Conservation (phyloP, 2,329 filamentous ascomycete species). For the Pseudogymnoascus sp. region DNA sequence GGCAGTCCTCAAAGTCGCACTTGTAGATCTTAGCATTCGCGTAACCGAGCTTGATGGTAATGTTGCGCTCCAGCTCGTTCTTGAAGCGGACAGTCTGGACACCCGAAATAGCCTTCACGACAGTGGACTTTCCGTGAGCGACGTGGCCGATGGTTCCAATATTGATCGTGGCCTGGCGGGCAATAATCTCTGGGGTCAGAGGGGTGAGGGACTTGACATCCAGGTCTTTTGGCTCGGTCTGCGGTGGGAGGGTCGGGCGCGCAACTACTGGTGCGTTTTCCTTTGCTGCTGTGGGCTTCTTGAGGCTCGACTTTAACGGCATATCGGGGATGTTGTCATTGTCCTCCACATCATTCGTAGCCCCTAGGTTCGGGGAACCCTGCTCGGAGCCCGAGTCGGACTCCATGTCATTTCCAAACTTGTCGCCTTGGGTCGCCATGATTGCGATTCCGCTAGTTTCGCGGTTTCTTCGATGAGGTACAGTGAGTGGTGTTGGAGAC, state of each 20-base stretch:
- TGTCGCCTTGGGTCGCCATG: slow-evolving; percentile 43
- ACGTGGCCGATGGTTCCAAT: slow-evolving; percentile 98
- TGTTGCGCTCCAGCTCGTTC: slow-evolving; percentile 98
- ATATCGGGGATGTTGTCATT: slow-evolving; percentile 47
- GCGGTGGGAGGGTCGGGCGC: slow-evolving; percentile 66
- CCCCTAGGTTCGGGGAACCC: slow-evolving; percentile 44
- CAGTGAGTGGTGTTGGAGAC: neutral
- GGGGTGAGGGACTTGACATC: slow-evolving; percentile 74
- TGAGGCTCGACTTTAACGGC: slow-evolving; percentile 75
- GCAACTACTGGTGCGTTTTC: slow-evolving; percentile 48
- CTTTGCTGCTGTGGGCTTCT: slow-evolving; percentile 56
- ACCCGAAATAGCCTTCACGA: slow-evolving; percentile 97
- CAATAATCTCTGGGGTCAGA: slow-evolving; percentile 92
- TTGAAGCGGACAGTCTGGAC: slow-evolving; percentile 99
- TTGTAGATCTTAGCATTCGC: slow-evolving; percentile 99
- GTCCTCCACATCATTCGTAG: slow-evolving; percentile 46
- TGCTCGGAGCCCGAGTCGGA: slow-evolving; percentile 56
- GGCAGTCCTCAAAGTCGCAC: slow-evolving; percentile 87
- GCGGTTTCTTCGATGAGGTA: neutral
- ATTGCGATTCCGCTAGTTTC: slow-evolving; percentile 15
- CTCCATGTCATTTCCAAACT: slow-evolving; percentile 63
- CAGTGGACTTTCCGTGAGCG: slow-evolving; percentile 97
- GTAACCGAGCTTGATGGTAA: slow-evolving; percentile 99
- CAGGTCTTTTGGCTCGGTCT: slow-evolving; percentile 85
- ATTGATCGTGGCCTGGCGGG: slow-evolving; percentile 96